Conservation (phyloP, 495 filamentous ascomycete genomes). For the Wilcoxina mikolae region DNA sequence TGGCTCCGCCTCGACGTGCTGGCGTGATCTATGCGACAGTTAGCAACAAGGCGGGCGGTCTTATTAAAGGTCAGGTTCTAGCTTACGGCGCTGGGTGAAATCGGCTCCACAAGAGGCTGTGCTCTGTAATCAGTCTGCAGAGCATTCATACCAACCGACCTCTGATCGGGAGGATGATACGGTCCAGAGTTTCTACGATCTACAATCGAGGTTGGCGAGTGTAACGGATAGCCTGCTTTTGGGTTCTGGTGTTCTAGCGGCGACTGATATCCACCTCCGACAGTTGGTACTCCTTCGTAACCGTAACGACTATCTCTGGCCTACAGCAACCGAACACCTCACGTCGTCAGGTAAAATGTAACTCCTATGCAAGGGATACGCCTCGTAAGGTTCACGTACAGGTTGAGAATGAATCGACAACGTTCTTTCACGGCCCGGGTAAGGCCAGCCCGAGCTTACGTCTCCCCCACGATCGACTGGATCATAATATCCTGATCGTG, state of each 20-base stretch:
- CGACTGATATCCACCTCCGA: constrained; percentile 4
- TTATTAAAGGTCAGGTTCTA: constrained; percentile 4
- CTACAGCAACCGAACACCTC: background rate
- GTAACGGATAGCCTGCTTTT: constrained; percentile 19
- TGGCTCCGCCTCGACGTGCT: constrained; percentile 25
- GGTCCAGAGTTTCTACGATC: constrained; percentile 1
- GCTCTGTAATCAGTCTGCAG: background rate
- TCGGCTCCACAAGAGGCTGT: constrained; percentile 17
- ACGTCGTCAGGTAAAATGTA: background rate
- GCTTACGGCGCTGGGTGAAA: constrained; percentile 22
- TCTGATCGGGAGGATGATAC: constrained; percentile 17
- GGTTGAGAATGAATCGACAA: constrained; percentile 21
- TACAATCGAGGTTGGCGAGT: constrained; percentile 17
- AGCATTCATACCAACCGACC: background rate
- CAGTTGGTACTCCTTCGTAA: background rate
- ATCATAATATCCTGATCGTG: constrained; percentile 23
- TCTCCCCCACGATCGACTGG: constrained; percentile 24
- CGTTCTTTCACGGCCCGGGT: constrained; percentile 14
- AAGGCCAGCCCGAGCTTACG: constrained; percentile 26
- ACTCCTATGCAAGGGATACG: background rate
- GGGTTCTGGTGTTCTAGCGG: constrained; percentile 3
- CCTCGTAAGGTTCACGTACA: constrained; percentile 16
- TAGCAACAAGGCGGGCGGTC: constrained; percentile 8
- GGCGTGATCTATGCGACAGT: constrained; percentile 22
- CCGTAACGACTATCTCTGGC: constrained; percentile 2